Percentiles rank a stretch among this genome's conserved stretches.
Conservation (phyloP, 257 asterid species). For the Lycium ferocissimum region DNA sequence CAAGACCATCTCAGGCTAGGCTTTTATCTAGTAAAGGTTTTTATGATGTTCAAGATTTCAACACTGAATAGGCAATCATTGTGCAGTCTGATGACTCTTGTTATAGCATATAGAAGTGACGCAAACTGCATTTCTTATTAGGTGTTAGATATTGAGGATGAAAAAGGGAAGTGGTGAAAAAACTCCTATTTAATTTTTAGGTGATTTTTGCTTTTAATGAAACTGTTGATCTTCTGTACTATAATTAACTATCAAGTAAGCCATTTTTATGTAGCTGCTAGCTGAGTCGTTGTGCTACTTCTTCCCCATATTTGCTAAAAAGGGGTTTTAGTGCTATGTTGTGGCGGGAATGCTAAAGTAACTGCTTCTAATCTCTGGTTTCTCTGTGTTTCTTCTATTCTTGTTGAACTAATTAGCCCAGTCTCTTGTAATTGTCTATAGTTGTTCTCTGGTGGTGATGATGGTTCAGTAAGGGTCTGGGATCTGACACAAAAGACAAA, state of each 20-base stretch:
- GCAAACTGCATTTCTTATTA: too few relatives aligned
- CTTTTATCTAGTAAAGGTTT: not conserved
- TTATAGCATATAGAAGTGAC: not conserved
- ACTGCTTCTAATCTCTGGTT: not conserved
- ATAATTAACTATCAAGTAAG: too few relatives aligned
- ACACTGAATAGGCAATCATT: not conserved
- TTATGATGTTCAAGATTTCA: not conserved
- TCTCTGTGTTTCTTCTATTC: not conserved
- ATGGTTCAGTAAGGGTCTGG: slow-evolving; percentile 74
- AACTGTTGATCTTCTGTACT: too few relatives aligned
- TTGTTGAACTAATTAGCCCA: not conserved
- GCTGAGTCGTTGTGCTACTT: too few relatives aligned
- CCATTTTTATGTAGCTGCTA: too few relatives aligned
- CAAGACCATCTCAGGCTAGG: slow-evolving; percentile 6
- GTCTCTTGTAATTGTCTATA: slow-evolving; percentile 35
- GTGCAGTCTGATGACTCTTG: not conserved
- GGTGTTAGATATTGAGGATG: too few relatives aligned
- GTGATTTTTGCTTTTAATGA: too few relatives aligned
- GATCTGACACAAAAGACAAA: slow-evolving; percentile 51
- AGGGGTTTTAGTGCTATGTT: too few relatives aligned
- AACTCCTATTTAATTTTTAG: too few relatives aligned
- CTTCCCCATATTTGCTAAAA: too few relatives aligned
- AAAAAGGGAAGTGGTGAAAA: too few relatives aligned
- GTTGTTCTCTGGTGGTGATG: slow-evolving; percentile 90
- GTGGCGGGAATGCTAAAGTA: too few relatives aligned